A percentile compares a stretch with the other conserved stretches of the same genome.
phyloP scores from a whole-genome alignment of 495 filamentous ascomycete genomes.

The Glutinoglossum americanum region DNA sequence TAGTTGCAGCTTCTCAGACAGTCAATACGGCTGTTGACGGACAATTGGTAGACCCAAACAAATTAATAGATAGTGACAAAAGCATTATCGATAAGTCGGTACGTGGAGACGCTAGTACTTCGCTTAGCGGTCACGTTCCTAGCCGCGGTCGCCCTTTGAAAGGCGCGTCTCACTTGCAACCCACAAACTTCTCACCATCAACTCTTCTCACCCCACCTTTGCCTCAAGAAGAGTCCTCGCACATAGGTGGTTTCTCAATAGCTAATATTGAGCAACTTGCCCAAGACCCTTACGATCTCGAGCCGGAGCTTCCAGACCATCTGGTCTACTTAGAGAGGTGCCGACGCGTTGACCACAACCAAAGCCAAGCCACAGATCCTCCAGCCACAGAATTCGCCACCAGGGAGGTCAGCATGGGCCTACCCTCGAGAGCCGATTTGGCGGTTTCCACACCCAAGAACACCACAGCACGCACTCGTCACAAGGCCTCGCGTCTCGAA shows the following conservation, averaged over 20 bases:
- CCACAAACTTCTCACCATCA: not conserved
- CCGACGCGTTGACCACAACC: conserved; percentile 1
- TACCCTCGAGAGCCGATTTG: not conserved
- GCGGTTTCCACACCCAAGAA: not conserved
- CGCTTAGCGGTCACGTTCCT: not conserved
- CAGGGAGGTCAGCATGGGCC: not conserved
- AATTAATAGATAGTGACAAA: not conserved
- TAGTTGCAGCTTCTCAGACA: no score
- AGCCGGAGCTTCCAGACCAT: conserved; percentile 1
- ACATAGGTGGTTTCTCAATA: conserved; percentile 22
- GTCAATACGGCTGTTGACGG: no score
- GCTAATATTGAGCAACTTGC: conserved; percentile 29
- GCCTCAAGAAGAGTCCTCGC: conserved; percentile 8
- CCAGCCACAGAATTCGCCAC: not conserved
- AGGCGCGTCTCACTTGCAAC: not conserved
- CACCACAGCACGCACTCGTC: not conserved
- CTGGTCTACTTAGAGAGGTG: conserved; percentile 2
- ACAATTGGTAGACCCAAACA: no score
- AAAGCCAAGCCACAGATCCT: not conserved
- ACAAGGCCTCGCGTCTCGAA: not conserved
- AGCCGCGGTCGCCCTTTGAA: not conserved
- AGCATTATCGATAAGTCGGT: not conserved
- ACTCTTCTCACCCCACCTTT: not conserved
- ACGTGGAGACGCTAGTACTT: not conserved
- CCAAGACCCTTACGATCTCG: conserved; percentile 19